Evolutionary conservation across 2,329 filamentous ascomycete species (phyloP), one percentile per base, ranked within the genome.

Genomic region (Claviceps sp.): DNA sequence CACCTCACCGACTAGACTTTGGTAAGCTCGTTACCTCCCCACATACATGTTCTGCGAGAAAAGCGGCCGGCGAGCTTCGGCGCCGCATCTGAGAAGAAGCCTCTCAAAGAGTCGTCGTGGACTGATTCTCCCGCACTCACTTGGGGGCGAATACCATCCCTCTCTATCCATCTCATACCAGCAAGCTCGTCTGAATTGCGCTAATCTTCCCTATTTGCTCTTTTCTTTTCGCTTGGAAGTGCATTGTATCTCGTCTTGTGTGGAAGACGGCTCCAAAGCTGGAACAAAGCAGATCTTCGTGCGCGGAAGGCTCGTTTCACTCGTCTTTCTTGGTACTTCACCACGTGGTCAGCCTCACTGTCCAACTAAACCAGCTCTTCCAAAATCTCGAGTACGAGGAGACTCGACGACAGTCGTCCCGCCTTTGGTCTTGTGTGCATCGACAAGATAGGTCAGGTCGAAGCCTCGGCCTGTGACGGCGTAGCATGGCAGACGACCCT

Each of bases 401-500:
- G 41, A 36, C 52, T 51, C 38, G 53, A 54, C 55, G 56, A 51
- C 48, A 42, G 51, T 47, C 26, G 2, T 22, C 20, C 6, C 13
- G 14, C 11, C 36, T 48, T 55, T 48, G 52, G 54, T 49, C 53
- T 58, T 57, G 24, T 52, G 56, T 52, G 51, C 57, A 59, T 46
- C 26, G 52, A 58, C 58, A 59, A 59, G 55, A 59, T 60, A 55
- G 62, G 60, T 58, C 58, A 53, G 52, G 57, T 54, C 53, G 55
- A 55, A 56, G 54, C 58, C 57, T 53, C 26, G 20, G 48, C 49
- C 50, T 51, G 44, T 49, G 48, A 47, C 49, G 56, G 59, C 64
- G 61, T 61, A 68, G 65, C 60, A 69, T 69, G 66, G 66, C 66
- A 59, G 66, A 68, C 63, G 66, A 69, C 58, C 64, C 61, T 54